Evolutionary conservation across 257 asterid species (phyloP), one percentile per base, ranked within the genome.

Genomic region (Penstemon eatonii): DNA sequence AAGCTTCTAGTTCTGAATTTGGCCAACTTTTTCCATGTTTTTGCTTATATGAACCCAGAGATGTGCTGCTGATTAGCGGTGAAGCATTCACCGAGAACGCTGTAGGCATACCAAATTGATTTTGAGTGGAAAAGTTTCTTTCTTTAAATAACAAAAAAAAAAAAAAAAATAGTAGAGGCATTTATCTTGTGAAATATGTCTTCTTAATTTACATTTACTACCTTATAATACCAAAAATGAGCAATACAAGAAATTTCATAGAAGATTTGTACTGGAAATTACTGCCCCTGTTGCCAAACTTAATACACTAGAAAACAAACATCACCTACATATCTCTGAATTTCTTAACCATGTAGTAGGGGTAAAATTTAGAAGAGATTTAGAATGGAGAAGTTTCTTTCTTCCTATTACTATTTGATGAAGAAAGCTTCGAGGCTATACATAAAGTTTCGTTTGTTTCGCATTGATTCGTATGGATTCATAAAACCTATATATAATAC

Each of bases 1-100:
- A 76, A 79, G 63, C 82, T 78, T 87, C 75, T 87, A 86, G 82
- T 63, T 44, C 5, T 2, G 12, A 15, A 5, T 7, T 53, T 25
- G 59, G 18, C 39, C 39, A n/a, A 42, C 38, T 19, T 1, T 25
- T 25, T 25, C 33, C 33, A 25, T 0, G 49, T 5, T 49, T 39
- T 49, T 68, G n/a, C 53, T 42, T 19, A 5, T 58, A 9, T 53
- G 64, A 15, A 11, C 43, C 54, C 46, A 25, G 50, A 66, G 12
- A 42, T 5, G 52, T 40, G 65, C 62, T 37, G 39, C 33, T 55
- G 13, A 40, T 39, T 8, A 15, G 51, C 62, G 75, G 45, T 72
- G 67, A 50, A 33, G 54, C 56, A 19, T 39, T 64, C 36, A 60
- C 25, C 61, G 39, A 45, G 25, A 54, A 3, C 53, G 66, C 4